These are phyloP conservation scores for Hypoxylon cercidicola DNA, from an alignment of 495 filamentous ascomycete species.

Conservation along the genomic window DNA sequence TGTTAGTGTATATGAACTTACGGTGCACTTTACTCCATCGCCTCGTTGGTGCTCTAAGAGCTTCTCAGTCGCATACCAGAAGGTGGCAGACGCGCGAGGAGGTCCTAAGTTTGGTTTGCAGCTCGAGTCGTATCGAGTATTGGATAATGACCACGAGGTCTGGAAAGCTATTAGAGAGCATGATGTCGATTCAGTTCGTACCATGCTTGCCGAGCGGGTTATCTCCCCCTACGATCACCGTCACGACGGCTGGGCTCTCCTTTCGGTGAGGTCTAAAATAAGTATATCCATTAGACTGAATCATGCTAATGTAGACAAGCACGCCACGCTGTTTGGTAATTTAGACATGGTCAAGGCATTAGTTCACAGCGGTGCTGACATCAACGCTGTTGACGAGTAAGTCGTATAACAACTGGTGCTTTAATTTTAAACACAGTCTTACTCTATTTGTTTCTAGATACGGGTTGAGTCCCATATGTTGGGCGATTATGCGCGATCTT, in stretches of 20 bases:
- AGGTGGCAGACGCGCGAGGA: not conserved
- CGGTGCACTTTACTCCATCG: not conserved
- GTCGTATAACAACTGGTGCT: not conserved
- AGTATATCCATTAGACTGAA: not conserved
- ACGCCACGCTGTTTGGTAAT: not conserved
- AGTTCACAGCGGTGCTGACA: constrained; percentile 3
- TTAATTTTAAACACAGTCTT: not conserved
- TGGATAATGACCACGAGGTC: not conserved
- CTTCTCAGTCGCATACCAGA: not conserved
- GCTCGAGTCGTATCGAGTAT: constrained; percentile 1
- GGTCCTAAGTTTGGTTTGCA: not conserved
- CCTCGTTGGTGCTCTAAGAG: constrained; percentile 1
- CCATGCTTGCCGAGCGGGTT: not conserved
- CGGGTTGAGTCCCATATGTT: not conserved
- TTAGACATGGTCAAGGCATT: not conserved
- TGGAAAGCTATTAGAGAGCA: not conserved
- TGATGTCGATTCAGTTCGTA: not conserved
- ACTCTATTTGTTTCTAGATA: not conserved
- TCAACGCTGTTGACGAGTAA: not conserved
- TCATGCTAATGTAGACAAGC: not conserved
- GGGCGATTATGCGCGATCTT: not conserved
- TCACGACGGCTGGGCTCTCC: not conserved
- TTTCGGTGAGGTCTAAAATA: not conserved
- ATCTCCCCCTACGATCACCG: not conserved
- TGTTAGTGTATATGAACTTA: not conserved